These are phyloP conservation scores for Wallacemonas sp. DNA, from an alignment of 208 protist species.

Conservation along the genomic window DNA sequence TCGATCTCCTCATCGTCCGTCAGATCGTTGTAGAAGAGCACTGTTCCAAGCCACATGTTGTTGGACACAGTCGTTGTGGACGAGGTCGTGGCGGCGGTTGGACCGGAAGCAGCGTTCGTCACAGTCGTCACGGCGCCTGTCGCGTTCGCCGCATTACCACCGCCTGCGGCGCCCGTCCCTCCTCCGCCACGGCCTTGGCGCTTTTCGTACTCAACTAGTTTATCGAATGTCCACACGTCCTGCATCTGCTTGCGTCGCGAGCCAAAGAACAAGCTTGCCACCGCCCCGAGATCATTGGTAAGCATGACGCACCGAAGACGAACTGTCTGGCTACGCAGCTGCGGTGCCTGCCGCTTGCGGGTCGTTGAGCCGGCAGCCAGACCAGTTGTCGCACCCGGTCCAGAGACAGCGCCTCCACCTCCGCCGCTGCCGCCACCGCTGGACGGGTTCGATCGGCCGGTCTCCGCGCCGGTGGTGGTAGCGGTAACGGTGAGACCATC, in stretches of 20 bases:
- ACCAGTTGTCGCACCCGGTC: background rate
- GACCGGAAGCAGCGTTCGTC: background rate
- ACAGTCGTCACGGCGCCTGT: background rate
- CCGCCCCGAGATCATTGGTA: constrained; percentile 37
- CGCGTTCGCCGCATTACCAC: background rate
- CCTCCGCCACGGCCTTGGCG: constrained; percentile 32
- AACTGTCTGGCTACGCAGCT: constrained; percentile 32
- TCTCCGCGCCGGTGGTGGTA: background rate
- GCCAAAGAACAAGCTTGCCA: constrained; percentile 61
- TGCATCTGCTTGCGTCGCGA: constrained; percentile 31
- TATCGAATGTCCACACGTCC: constrained; percentile 50
- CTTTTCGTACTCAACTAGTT: constrained; percentile 46
- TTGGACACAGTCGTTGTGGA: constrained; percentile 30
- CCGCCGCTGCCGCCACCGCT: background rate
- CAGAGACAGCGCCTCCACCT: background rate
- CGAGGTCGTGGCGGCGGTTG: background rate
- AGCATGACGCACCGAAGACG: constrained; percentile 69
- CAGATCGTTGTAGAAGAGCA: constrained; percentile 58
- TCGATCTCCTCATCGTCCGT: constrained; percentile 77
- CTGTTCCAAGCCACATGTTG: constrained; percentile 77
- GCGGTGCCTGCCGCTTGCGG: background rate
- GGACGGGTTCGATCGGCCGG: background rate
- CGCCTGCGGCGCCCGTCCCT: too few relatives aligned
- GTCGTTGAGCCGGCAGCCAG: background rate
- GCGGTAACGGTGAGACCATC: background rate